A percentile compares a stretch with the other conserved stretches of the same genome.
Conservation (phyloP, 2,329 filamentous ascomycete species). For the Aspergillus cejpii region DNA sequence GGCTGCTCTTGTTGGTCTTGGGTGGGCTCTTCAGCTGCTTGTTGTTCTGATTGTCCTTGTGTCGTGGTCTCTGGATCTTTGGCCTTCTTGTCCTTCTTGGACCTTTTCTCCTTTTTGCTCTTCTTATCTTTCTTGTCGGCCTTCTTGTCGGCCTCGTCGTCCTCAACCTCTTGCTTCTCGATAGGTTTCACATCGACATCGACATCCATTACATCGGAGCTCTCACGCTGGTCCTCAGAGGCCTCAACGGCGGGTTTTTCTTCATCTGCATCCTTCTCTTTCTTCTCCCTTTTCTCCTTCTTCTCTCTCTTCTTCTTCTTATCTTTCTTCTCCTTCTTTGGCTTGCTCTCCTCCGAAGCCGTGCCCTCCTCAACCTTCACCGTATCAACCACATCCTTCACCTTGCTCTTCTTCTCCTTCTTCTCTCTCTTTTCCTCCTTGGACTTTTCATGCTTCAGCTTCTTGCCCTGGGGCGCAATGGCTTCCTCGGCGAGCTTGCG, state of each 20-base stretch:
- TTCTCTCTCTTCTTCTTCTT: constrained; percentile 10
- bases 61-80: constrained; percentile 28
- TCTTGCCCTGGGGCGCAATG: constrained; percentile 28
- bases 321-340: constrained; percentile 9
- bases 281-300: constrained; percentile 15
- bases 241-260: background rate
- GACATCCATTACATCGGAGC: constrained; percentile 3
- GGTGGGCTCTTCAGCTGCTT: constrained; percentile 13
- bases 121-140: constrained; percentile 12
- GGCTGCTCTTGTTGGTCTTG: constrained; percentile 13
- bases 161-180: constrained; percentile 17
- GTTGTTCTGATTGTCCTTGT: constrained; percentile 15
- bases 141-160: constrained; percentile 17
- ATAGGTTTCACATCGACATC: constrained; percentile 10
- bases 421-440: constrained; percentile 24
- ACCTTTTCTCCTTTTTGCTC: constrained; percentile 20
- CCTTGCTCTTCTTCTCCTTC: constrained; percentile 15
- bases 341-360: constrained; percentile 12
- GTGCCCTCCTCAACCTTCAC: constrained; percentile 6
- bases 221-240: background rate
- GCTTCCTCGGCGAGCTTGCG: constrained; percentile 33
- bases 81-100: constrained; percentile 25
- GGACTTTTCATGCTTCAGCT: constrained; percentile 28
- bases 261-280: constrained; percentile 5
- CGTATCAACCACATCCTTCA: constrained; percentile 10